Percentiles rank a stretch among this genome's conserved stretches.
Evolutionary conservation across 345 rosid species (phyloP).

Genomic region (Sonneratia alba): DNA sequence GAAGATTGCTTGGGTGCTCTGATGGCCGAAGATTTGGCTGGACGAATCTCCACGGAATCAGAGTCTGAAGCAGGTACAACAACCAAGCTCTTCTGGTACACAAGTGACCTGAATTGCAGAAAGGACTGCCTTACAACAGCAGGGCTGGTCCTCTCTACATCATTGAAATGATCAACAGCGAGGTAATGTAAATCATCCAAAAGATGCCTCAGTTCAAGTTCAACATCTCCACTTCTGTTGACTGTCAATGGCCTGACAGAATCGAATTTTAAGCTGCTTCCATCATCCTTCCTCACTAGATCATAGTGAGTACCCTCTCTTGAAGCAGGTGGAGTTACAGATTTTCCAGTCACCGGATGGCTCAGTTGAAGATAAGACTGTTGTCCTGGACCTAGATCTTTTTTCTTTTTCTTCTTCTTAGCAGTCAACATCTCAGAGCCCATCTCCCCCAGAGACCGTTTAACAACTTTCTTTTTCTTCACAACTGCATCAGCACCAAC

Average conservation of each 20-base stretch:
- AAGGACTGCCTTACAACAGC: slow-evolving; percentile 44
- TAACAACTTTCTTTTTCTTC: slow-evolving; percentile 49
- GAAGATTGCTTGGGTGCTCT: slow-evolving; percentile 15
- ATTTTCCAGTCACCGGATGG: slow-evolving; percentile 34
- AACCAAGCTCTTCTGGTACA: slow-evolving; percentile 72
- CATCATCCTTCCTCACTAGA: slow-evolving; percentile 34
- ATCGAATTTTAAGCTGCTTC: slow-evolving; percentile 11
- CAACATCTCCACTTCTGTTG: slow-evolving; percentile 20
- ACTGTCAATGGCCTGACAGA: slow-evolving; percentile 16
- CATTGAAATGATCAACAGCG: slow-evolving; percentile 68
- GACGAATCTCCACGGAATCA: slow-evolving; percentile 24
- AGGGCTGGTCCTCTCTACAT: slow-evolving; percentile 37
- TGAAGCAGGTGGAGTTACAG: slow-evolving; percentile 16
- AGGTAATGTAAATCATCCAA: slow-evolving; percentile 63
- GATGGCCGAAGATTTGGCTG: slow-evolving; percentile 21
- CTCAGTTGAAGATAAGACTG: slow-evolving; percentile 39
- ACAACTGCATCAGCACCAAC: slow-evolving; percentile 29
- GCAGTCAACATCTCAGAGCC: slow-evolving; percentile 26
- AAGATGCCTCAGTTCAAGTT: slow-evolving; percentile 41
- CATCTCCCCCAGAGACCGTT: slow-evolving; percentile 37
- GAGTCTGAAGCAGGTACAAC: slow-evolving; percentile 41
- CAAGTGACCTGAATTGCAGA: slow-evolving; percentile 60
- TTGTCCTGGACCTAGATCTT: slow-evolving; percentile 19
- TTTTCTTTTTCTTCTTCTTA: slow-evolving; percentile 53
- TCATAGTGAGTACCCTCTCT: slow-evolving; percentile 23